These are phyloP conservation scores for Penicillium soppii DNA, from an alignment of 495 filamentous ascomycete species.

Conservation along the genomic window DNA sequence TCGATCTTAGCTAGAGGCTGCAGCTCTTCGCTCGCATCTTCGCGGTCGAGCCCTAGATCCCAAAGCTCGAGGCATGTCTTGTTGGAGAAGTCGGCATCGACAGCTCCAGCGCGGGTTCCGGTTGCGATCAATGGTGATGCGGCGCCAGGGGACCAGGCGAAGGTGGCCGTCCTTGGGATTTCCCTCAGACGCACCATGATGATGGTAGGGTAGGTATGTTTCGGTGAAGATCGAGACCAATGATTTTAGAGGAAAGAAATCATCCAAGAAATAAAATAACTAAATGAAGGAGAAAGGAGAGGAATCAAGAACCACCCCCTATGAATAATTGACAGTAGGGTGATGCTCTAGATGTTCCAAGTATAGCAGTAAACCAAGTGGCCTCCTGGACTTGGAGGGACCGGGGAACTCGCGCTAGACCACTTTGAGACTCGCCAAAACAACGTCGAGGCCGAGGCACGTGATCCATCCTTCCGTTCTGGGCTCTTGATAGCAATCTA, in stretches of 20 bases:
- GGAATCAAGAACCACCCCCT: conserved; percentile 22
- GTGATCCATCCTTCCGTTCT: conserved; percentile 36
- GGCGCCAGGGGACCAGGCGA: conserved; percentile 88
- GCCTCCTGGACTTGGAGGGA: conserved; percentile 44
- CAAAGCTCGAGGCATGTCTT: conserved; percentile 96
- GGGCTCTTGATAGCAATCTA: conserved; percentile 1
- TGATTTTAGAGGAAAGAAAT: conserved; percentile 13
- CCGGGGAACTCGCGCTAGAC: conserved; percentile 36
- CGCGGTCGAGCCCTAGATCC: conserved; percentile 80
- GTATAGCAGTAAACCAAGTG: conserved; percentile 42
- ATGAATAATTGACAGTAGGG: conserved; percentile 27
- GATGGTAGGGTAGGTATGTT: conserved; percentile 27
- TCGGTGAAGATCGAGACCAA: conserved; percentile 20
- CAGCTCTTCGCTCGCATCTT: conserved; percentile 74
- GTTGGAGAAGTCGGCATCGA: conserved; percentile 96
- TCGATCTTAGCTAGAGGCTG: conserved; percentile 79
- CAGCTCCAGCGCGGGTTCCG: conserved; percentile 92
- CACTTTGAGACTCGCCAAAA: conserved; percentile 40
- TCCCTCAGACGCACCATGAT: conserved; percentile 93
- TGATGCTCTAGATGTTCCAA: conserved; percentile 21
- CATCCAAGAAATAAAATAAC: conserved; percentile 14
- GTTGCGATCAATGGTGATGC: conserved; percentile 80
- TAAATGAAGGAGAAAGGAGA: conserved; percentile 5
- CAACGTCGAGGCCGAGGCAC: conserved; percentile 32
- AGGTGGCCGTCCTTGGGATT: conserved; percentile 92